Evolutionary conservation across 805 yeast genomes (phyloP).

Genomic region (Wickerhamiella cacticola): DNA sequence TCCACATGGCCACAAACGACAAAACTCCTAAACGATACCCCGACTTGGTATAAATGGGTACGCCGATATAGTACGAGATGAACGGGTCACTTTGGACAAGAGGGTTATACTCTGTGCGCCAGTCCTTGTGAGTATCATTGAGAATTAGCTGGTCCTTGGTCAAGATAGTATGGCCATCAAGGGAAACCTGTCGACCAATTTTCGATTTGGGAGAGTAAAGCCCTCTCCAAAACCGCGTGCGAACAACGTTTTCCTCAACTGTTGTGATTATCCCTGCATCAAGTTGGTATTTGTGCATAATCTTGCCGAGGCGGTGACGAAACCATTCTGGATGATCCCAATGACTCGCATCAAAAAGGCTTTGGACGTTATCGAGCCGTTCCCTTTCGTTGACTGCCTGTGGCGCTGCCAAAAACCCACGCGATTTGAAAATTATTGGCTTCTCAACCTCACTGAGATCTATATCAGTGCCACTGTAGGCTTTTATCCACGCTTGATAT

Average conservation of each 20-base stretch:
- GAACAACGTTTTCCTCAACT: not conserved
- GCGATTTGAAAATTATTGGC: not conserved
- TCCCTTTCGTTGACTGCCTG: not conserved
- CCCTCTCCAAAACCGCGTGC: not conserved
- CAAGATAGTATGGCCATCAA: slow-evolving; percentile 59
- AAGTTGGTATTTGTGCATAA: not conserved
- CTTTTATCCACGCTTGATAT: not conserved
- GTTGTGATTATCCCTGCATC: not conserved
- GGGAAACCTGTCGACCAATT: slow-evolving; percentile 36
- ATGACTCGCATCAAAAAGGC: not conserved
- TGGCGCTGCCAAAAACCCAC: not conserved
- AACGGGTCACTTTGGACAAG: slow-evolving; percentile 49
- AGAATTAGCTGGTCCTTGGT: slow-evolving; percentile 45
- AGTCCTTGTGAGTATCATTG: slow-evolving; percentile 51
- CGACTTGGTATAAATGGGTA: slow-evolving; percentile 36
- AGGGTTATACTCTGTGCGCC: slow-evolving; percentile 57
- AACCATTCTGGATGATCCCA: not conserved
- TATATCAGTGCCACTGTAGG: not conserved
- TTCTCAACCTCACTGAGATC: not conserved
- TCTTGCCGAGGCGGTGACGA: not conserved
- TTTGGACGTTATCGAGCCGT: not conserved
- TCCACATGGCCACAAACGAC: not conserved
- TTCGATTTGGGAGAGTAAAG: not conserved
- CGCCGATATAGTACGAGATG: slow-evolving; percentile 53
- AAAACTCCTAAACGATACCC: not conserved